Evolutionary conservation across 2,329 filamentous ascomycete species (phyloP), one percentile per base, ranked within the genome.

Genomic region (Sporothrix phasma): DNA sequence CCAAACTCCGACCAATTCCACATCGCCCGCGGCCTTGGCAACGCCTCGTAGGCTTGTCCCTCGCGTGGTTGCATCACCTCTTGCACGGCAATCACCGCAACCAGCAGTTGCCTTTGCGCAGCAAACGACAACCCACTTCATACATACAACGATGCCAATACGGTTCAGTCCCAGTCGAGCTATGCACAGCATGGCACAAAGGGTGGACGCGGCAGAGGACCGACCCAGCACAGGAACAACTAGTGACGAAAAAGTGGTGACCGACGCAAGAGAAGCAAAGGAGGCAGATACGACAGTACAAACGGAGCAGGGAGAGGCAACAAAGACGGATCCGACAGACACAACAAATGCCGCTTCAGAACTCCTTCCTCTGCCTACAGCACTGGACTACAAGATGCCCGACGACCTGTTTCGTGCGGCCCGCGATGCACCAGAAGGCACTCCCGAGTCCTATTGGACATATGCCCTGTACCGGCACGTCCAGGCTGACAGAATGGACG

Each of bases 391-490:
- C 71, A 79, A 80, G 65, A 80, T 85, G 51, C 73, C 76, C 1
- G 71, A 76, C 34, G 73, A 79, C 3, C 65, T 76, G 22, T 84
- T 84, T 66, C 71, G 74, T 4, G 74, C 76, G 1, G 84, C 84
- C 1, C 80, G 78, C 66, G 71, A 74, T 4, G 80, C 82, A 1
- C 68, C 73, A 0, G 68, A 74, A 5, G 81, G 76, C 10, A 76
- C 78, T 0, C 70, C 74, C 1, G 75, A 74, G 56, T 86, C 84
- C 0, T 89, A 79, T 72, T 94, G 88, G 88, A 84, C 81, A 1
- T 84, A 92, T 72, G 78, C 71, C 1, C 73, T 91, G 64, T 94
- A 93, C 72, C 81, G 84, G 10, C 82, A 81, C 4, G 74, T 81
- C 49, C 72, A 69, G 0, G 70, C 76, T 2, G 74, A 78, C 17